Percentiles rank a stretch among this genome's conserved stretches.
phyloP scores from a whole-genome alignment of 768 basidiomycete genomes.

The Auriscalpium orientale region DNA sequence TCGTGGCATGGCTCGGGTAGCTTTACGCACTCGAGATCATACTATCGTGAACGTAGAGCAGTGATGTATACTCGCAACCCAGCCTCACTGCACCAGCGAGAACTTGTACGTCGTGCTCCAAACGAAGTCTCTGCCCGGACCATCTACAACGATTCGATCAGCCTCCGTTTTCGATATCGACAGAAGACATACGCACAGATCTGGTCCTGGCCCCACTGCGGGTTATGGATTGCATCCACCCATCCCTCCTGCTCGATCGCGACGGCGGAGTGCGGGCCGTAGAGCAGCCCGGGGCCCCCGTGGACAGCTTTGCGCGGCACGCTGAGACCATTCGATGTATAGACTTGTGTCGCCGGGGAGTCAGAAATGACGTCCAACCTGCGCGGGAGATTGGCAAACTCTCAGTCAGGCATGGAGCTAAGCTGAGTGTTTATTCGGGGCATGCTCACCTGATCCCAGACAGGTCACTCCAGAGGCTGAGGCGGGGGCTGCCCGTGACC shows the following conservation, averaged over 20 bases:
- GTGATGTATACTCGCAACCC: too few species aligned
- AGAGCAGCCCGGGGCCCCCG: conserved; percentile 37
- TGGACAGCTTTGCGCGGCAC: conserved; percentile 40
- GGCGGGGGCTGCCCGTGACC: conserved; percentile 21
- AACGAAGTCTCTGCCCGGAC: conserved; percentile 33
- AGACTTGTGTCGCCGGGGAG: conserved; percentile 46
- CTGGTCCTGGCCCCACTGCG: conserved; percentile 46
- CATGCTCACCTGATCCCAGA: conserved; percentile 40
- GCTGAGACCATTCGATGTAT: conserved; percentile 38
- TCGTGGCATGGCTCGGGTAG: too few species aligned
- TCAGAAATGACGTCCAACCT: conserved; percentile 44
- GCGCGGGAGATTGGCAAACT: not conserved
- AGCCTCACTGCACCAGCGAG: conserved; percentile 21
- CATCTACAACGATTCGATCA: conserved; percentile 23
- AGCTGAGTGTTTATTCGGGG: too few species aligned
- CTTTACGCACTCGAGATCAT: too few species aligned
- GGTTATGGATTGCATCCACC: conserved; percentile 48
- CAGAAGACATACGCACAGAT: conserved; percentile 33
- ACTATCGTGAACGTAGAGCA: too few species aligned
- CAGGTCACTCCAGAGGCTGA: conserved; percentile 38
- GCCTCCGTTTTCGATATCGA: not conserved
- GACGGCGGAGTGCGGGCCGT: conserved; percentile 36
- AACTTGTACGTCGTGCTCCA: conserved; percentile 45
- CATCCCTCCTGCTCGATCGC: conserved; percentile 49
- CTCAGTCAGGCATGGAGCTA: not conserved